These are phyloP conservation scores for Lagenidium giganteum DNA, from an alignment of 352 stramenopile species.

Conservation along the genomic window DNA sequence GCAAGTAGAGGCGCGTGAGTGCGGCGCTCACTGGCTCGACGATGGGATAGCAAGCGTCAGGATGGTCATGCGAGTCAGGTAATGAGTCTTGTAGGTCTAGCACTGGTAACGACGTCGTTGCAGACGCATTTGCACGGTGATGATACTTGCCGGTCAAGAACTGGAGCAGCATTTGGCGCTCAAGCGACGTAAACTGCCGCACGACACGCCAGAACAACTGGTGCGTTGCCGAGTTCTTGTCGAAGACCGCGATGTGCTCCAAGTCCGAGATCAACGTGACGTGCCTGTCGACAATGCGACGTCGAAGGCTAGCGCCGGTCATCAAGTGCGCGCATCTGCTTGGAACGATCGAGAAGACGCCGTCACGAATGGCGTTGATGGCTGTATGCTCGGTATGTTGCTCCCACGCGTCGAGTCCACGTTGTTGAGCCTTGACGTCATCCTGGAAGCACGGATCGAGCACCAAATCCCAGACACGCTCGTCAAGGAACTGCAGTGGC, in stretches of 20 bases:
- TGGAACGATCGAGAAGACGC: conserved; percentile 39
- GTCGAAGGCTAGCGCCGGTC: conserved; percentile 15
- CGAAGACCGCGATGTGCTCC: too few relatives aligned
- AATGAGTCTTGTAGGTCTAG: conserved; percentile 32
- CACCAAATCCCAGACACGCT: conserved; percentile 20
- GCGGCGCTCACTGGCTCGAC: conserved; percentile 13
- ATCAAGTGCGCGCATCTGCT: conserved; percentile 30
- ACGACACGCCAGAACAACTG: conserved; percentile 34
- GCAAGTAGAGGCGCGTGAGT: conserved; percentile 33
- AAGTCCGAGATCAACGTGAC: conserved; percentile 11
- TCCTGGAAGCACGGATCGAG: neutral
- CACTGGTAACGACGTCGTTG: conserved; percentile 11
- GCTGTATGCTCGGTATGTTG: neutral
- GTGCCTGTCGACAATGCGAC: conserved; percentile 21
- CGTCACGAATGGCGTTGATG: conserved; percentile 30
- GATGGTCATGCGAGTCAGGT: conserved; percentile 24
- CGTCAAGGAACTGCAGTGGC: conserved; percentile 33
- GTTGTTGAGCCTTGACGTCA: neutral
- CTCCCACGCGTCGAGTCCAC: too few relatives aligned
- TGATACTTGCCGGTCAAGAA: conserved; percentile 19
- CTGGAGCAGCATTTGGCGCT: conserved; percentile 27
- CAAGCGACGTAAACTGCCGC: conserved; percentile 26
- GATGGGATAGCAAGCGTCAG: conserved; percentile 41
- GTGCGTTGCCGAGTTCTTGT: too few relatives aligned
- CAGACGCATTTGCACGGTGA: neutral